These are phyloP conservation scores for Rhizopus arrhizus DNA, from an alignment of 371 early-diverging fungal genomes.

Conservation along the genomic window DNA sequence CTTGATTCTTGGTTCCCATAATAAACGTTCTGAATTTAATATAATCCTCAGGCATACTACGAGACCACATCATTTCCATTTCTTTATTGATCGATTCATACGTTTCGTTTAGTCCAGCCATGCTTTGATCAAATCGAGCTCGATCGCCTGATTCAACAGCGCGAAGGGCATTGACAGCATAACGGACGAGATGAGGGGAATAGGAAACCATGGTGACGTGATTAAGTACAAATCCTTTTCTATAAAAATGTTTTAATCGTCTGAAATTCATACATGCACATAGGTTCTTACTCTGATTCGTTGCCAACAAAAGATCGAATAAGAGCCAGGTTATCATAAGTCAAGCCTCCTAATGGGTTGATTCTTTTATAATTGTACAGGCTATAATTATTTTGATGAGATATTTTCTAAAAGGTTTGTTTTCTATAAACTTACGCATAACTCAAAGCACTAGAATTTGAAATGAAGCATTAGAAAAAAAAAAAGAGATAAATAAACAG, in stretches of 20 bases:
- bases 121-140: slow-evolving; percentile 56
- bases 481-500: slow-evolving; percentile 41
- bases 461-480: slow-evolving; percentile 12
- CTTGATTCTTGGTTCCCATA: slow-evolving; percentile 84
- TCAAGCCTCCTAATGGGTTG: slow-evolving; percentile 57
- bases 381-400: slow-evolving; percentile 29
- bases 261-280: slow-evolving; percentile 40
- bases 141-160: slow-evolving; percentile 62
- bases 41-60: slow-evolving; percentile 73
- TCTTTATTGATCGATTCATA: slow-evolving; percentile 69
- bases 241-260: slow-evolving; percentile 18
- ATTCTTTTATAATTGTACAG: slow-evolving; percentile 81
- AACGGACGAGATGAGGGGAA: slow-evolving; percentile 67
- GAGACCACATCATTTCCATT: slow-evolving; percentile 84
- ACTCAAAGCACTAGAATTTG: slow-evolving; percentile 35
- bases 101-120: slow-evolving; percentile 60
- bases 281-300: slow-evolving; percentile 63
- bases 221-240: slow-evolving; percentile 76
- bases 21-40: slow-evolving; percentile 86
- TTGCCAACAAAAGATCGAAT: slow-evolving; percentile 79
- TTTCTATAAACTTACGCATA: slow-evolving; percentile 34
- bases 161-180: slow-evolving; percentile 61
- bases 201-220: slow-evolving; percentile 88
- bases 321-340: slow-evolving; percentile 74
- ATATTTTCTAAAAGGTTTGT: background rate